Base-by-base conservation (phyloP, 2,329 filamentous ascomycete genomes). In the Fusarium pseudocircinatum region DNA sequence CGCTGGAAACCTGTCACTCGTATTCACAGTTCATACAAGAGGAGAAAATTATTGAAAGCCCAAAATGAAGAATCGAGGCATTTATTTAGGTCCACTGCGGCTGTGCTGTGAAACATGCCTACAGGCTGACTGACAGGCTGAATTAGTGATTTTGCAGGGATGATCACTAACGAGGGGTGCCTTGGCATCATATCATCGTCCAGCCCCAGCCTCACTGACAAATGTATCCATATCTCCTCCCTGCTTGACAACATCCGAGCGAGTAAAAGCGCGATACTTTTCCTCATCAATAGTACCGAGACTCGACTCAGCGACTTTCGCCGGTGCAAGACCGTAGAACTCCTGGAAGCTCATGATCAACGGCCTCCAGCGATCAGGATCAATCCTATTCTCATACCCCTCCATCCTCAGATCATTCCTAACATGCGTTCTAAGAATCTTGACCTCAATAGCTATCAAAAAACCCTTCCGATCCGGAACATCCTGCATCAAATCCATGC, bases 21-120 rank as follows among this genome's bases (percentile, higher is more conserved):
- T 0, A 16, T n/a, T 7, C 0, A n/a, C 13, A 16, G 6, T 22
- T 15, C n/a, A n/a, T 11, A 4, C 3, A 6, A 47, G n/a, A 26
- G n/a, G 3, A 14, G 14, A 22, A 7, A 18, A 16, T 22, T n/a
- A 30, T 16, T 4, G 4, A 16, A 22, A 20, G 22, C 7, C 12
- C 7, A 20, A 26, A 3, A 16, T 9, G 15, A n/a, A 6, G 20
- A 26, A 15, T 16, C 20, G 34, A 37, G 42, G 42, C 8, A 50
- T 37, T 59, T 59, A 50, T 37, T 14, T 15, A 6, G n/a, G 20
- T 36, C n/a, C 47, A 52, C 22, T 59, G 42, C 24, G 56, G 43
- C 56, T 59, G 43, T 49, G 54, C 28, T 22, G 15, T 26, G 53
- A 57, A 61, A 43, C 14, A 12, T 37, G 12, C 36, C 42, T 30